Percentiles rank a stretch among this genome's conserved stretches.
phyloP scores from a whole-genome alignment of 2,329 filamentous ascomycete species.

The Tolypocladium paradoxum region DNA sequence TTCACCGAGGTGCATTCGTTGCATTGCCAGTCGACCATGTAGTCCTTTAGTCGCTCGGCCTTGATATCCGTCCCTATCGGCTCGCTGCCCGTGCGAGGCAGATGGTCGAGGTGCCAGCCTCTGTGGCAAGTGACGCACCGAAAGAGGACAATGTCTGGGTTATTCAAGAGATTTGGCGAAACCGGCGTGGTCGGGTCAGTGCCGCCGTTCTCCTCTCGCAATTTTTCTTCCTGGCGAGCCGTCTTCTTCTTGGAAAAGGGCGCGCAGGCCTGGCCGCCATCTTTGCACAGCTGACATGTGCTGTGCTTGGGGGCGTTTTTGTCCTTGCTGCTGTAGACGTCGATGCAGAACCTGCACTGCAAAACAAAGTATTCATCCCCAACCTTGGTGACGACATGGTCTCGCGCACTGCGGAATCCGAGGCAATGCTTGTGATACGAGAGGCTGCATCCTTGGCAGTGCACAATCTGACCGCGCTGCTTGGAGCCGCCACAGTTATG shows the following conservation, averaged over 20 bases:
- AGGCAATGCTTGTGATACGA: slow-evolving; percentile 79
- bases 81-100: slow-evolving; percentile 40
- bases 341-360: slow-evolving; percentile 81
- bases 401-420: slow-evolving; percentile 58
- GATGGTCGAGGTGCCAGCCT: slow-evolving; percentile 75
- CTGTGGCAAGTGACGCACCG: slow-evolving; percentile 69
- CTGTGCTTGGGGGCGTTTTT: slow-evolving; percentile 56
- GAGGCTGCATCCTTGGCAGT: slow-evolving; percentile 83
- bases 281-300: slow-evolving; percentile 59
- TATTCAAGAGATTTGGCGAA: slow-evolving; percentile 56
- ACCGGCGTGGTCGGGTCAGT: slow-evolving; percentile 65
- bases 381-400: slow-evolving; percentile 87
- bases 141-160: slow-evolving; percentile 66
- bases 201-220: slow-evolving; percentile 68
- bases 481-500: slow-evolving; percentile 49
- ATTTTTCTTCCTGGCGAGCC: slow-evolving; percentile 70
- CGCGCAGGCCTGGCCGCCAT: slow-evolving; percentile 55
- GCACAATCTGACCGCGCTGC: slow-evolving; percentile 57
- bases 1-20: slow-evolving; percentile 58
- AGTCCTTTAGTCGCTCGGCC: slow-evolving; percentile 55
- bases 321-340: slow-evolving; percentile 58
- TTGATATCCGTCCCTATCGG: slow-evolving; percentile 21
- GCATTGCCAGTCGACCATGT: slow-evolving; percentile 68
- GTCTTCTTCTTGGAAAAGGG: slow-evolving; percentile 67
- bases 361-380: slow-evolving; percentile 68